These are phyloP conservation scores for Telfairia occidentalis DNA, from an alignment of 331 rosid genomes.

Conservation along the genomic window DNA sequence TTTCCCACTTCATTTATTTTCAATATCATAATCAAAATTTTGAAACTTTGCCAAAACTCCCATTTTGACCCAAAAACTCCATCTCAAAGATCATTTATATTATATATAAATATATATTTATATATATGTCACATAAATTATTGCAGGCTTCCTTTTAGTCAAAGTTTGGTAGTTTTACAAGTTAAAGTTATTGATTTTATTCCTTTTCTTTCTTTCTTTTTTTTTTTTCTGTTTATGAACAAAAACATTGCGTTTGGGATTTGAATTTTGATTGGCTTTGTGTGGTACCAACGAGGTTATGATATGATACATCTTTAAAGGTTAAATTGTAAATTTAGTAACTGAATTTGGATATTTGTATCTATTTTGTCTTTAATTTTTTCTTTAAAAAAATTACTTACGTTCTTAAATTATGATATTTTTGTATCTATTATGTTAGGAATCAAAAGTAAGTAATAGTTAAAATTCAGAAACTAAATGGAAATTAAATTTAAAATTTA, in stretches of 20 bases:
- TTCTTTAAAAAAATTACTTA: too few relatives aligned
- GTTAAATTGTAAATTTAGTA: neutral
- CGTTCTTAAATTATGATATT: too few relatives aligned
- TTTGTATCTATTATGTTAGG: too few relatives aligned
- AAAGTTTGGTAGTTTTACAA: neutral
- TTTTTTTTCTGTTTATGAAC: neutral
- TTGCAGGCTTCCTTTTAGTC: neutral
- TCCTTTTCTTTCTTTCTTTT: neutral
- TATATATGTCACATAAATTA: neutral
- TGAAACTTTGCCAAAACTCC: neutral
- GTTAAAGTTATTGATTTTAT: neutral
- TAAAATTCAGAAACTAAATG: too few relatives aligned
- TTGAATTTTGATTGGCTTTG: neutral
- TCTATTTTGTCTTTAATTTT: too few relatives aligned
- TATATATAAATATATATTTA: neutral
- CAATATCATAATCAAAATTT: neutral
- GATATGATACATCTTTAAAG: neutral
- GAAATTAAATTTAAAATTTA: too few relatives aligned
- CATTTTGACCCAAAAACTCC: neutral
- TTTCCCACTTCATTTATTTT: neutral
- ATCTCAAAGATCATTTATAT: neutral
- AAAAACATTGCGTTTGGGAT: neutral
- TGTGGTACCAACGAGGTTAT: neutral
- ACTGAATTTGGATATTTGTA: too few relatives aligned
- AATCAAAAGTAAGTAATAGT: too few relatives aligned